phyloP scores from a whole-genome alignment of 2,329 filamentous ascomycete genomes.

The Fulvia fulva region DNA sequence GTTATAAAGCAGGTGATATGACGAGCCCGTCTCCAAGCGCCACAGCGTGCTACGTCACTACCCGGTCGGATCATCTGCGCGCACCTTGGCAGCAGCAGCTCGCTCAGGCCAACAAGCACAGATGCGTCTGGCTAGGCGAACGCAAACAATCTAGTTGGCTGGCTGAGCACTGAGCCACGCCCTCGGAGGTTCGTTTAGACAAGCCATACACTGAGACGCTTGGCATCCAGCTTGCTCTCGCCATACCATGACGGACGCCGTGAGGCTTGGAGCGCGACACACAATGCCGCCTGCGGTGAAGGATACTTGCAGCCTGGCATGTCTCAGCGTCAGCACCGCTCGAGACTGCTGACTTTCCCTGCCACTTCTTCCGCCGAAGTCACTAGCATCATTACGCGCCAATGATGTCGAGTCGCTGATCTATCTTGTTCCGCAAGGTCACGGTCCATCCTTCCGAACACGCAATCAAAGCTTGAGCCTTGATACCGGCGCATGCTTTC shows the following conservation, averaged over 20 bases:
- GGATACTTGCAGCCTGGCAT: background rate
- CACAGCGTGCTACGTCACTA: background rate
- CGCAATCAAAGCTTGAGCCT: background rate
- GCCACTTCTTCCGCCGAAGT: background rate
- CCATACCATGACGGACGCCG: background rate
- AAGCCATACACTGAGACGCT: background rate
- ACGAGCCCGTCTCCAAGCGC: background rate
- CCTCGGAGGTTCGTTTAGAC: background rate
- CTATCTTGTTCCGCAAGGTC: background rate
- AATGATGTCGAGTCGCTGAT: background rate
- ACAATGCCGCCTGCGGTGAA: background rate
- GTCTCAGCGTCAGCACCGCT: background rate
- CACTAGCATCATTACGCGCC: background rate
- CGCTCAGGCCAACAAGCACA: background rate
- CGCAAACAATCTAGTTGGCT: background rate
- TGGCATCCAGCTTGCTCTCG: background rate
- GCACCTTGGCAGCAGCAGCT: background rate
- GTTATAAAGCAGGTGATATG: background rate
- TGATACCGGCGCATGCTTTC: background rate
- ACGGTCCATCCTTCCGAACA: background rate
- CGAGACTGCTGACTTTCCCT: background rate
- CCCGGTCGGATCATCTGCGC: background rate
- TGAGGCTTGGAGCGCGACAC: constrained; percentile 1
- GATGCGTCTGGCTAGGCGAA: background rate
- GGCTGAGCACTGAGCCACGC: background rate